Evolutionary conservation across 495 filamentous ascomycete genomes (phyloP), one percentile per base, ranked within the genome.

Genomic region (Podospora pseudoanserina): DNA sequence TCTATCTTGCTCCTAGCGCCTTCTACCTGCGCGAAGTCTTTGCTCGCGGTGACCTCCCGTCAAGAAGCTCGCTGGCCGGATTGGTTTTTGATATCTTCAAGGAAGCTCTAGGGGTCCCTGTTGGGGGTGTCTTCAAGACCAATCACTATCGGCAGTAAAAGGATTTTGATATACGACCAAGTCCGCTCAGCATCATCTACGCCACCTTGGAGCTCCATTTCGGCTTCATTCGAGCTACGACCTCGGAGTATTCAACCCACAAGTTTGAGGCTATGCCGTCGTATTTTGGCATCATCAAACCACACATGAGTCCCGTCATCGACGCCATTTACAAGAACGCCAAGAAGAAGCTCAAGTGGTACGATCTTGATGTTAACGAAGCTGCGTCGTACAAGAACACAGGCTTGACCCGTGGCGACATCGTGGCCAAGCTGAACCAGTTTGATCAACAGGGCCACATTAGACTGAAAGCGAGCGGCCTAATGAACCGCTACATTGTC

Each of bases 171-270:
- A 70, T 75, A 49, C 67, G 84, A 69, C 34, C 68, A 9, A 79
- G 68, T 34, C 71, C 82, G 0, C 73, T 86, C 0, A 72, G 68
- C 64, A 79, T 85, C 30, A 75, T 88, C 16, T 82, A 85, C 53
- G 78, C 85, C 19, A 81, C 82, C 28, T 77, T 88, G 4, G 86
- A 88, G 64, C 78, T 89, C 9, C 82, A 79, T 11, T 86, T 86
- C 67, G 76, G 76, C 1, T 72, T 87, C 3, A 72, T 89, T 63
- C 77, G 87, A 20, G 84, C 85, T 2, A 80, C 83, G 18, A 87
- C 86, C 0, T 82, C 86, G 6, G 83, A 85, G 65, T 88, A 87
- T 65, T 79, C 78, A 5, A 73, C 74, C 2, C 88, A 87, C 67
- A 76, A 77, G 62, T 89, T 83, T 70, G 77, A 74, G 32, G 75